These are phyloP conservation scores for Fusarium sp. DNA, from an alignment of 2,329 filamentous ascomycete species.

Conservation along the genomic window DNA sequence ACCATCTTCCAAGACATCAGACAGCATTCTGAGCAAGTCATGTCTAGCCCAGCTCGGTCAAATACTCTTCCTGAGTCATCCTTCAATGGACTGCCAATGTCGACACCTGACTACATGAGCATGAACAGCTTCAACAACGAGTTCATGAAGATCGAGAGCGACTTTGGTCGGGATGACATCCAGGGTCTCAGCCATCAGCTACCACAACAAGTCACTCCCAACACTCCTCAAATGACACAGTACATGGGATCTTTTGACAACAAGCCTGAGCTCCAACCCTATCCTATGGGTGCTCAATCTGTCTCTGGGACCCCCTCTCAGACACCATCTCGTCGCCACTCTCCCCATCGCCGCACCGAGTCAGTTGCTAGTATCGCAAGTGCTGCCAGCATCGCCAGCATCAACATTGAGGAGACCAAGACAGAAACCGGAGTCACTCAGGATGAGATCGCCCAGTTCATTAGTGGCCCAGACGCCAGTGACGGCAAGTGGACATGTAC, in stretches of 20 bases:
- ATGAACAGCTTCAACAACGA: conserved; percentile 61
- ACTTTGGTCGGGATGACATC: conserved; percentile 50
- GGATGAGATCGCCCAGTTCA: conserved; percentile 83
- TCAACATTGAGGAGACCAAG: conserved; percentile 73
- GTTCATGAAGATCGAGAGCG: conserved; percentile 53
- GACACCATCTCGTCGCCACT: conserved; percentile 36
- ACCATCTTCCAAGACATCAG: conserved; percentile 69
- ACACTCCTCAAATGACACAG: conserved; percentile 59
- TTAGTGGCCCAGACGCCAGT: conserved; percentile 75
- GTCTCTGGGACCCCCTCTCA: conserved; percentile 31
- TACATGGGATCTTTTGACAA: conserved; percentile 57
- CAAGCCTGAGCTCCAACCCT: conserved; percentile 54
- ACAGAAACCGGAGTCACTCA: conserved; percentile 85
- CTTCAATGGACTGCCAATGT: conserved; percentile 63
- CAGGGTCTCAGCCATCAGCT: conserved; percentile 50
- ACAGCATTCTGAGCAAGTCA: conserved; percentile 62
- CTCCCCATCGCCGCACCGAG: conserved; percentile 65
- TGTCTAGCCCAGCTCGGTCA: conserved; percentile 66
- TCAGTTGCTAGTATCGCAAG: conserved; percentile 68
- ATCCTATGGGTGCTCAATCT: conserved; percentile 33
- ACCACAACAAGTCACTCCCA: conserved; percentile 64
- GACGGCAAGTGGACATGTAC: conserved; percentile 84
- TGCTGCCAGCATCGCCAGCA: conserved; percentile 68
- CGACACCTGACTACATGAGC: conserved; percentile 66
- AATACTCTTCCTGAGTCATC: conserved; percentile 58